Conservation (phyloP, 768 basidiomycete genomes). For the Phaeotremella fagi region DNA sequence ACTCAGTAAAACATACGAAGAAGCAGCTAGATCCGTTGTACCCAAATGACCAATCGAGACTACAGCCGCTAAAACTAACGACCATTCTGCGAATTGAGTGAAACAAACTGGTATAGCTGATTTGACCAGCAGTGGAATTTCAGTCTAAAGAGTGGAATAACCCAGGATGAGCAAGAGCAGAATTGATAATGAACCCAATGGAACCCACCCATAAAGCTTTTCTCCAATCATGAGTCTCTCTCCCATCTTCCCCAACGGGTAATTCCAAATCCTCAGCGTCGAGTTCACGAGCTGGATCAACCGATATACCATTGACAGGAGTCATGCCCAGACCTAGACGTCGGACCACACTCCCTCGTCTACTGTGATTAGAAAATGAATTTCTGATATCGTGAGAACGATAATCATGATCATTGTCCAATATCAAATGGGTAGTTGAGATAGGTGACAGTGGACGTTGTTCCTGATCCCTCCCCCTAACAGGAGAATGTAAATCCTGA, state of each 20-base stretch:
- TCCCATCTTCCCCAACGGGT: conserved; percentile 32
- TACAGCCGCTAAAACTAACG: conserved; percentile 75
- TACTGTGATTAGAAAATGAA: too few species aligned
- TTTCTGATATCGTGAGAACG: too few species aligned
- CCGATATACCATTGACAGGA: conserved; percentile 28
- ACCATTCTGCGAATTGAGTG: conserved; percentile 60
- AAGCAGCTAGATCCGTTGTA: conserved; percentile 80
- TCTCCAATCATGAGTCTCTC: conserved; percentile 31
- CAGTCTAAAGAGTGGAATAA: conserved; percentile 18
- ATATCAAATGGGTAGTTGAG: conserved; percentile 15
- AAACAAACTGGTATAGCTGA: conserved; percentile 37
- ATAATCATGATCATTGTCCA: too few species aligned
- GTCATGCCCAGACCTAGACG: conserved; percentile 26
- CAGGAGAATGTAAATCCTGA: too few species aligned
- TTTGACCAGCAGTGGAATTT: conserved; percentile 34
- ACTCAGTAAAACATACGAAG: conserved; percentile 53
- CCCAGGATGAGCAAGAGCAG: background rate
- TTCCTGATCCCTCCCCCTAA: conserved; percentile 10
- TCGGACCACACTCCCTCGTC: too few species aligned
- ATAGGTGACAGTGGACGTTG: conserved; percentile 23
- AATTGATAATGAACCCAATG: background rate
- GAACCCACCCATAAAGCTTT: conserved; percentile 33
- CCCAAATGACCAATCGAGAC: conserved; percentile 86
- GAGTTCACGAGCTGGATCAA: conserved; percentile 45
- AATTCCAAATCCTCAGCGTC: conserved; percentile 42